Percentiles rank a stretch among this genome's conserved stretches.
Conservation (phyloP, 1,284 basidiomycete species). For the Tylopilus sp. region DNA sequence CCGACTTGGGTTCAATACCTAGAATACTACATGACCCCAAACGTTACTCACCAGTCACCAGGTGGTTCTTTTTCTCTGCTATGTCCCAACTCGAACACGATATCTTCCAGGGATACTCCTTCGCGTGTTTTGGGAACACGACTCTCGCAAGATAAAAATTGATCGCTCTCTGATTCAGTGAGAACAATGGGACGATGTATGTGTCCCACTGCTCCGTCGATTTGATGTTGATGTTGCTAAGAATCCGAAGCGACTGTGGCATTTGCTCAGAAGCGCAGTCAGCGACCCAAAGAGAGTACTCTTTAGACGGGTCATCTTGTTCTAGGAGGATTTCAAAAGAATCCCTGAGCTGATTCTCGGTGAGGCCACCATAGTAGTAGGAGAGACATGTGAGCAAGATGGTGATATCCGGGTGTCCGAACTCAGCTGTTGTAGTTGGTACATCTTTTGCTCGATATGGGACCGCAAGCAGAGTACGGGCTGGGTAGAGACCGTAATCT, state of each 20-base stretch:
- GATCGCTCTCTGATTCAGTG: constrained; percentile 49
- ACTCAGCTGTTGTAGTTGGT: constrained; percentile 61
- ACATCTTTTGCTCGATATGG: constrained; percentile 66
- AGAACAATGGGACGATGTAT: constrained; percentile 48
- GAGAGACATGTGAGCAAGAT: constrained; percentile 55
- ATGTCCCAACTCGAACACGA: constrained; percentile 63
- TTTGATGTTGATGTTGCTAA: constrained; percentile 50
- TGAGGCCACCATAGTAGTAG: constrained; percentile 50
- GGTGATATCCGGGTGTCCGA: constrained; percentile 65
- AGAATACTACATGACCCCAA: background rate
- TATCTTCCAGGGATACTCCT: constrained; percentile 58
- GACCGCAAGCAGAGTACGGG: constrained; percentile 60
- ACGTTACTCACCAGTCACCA: constrained; percentile 17
- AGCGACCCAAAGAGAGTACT: constrained; percentile 56
- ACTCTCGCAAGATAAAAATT: constrained; percentile 58
- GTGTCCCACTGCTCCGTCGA: constrained; percentile 47
- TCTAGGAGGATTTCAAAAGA: constrained; percentile 54
- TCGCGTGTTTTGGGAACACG: constrained; percentile 38
- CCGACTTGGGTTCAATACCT: too few relatives aligned
- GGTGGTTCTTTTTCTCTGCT: constrained; percentile 38
- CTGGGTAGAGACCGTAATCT: constrained; percentile 59
- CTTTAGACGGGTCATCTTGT: constrained; percentile 53
- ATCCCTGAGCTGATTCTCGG: constrained; percentile 48
- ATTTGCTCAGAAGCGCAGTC: constrained; percentile 11
- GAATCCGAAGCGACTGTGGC: constrained; percentile 25